phyloP scores from a whole-genome alignment of 2,329 filamentous ascomycete genomes.

The Rhexocercosporidium sp. region DNA sequence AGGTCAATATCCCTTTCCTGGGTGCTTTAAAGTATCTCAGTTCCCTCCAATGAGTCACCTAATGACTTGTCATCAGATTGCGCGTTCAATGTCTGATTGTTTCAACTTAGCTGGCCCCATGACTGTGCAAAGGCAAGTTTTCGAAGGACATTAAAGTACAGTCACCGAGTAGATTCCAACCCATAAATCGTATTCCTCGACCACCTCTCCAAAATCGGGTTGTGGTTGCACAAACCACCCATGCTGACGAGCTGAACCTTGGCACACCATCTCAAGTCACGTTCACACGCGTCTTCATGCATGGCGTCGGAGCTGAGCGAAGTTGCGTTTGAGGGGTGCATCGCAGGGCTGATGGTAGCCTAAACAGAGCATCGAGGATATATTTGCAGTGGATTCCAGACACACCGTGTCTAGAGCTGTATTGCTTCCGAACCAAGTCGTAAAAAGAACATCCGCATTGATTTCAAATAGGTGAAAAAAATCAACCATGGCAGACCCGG shows the following conservation, averaged over 20 bases:
- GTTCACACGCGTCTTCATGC: constrained; percentile 10
- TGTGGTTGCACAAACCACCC: background rate
- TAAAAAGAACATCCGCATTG: background rate
- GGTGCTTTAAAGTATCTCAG: no score
- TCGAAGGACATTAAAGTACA: no score
- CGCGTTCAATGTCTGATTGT: no score
- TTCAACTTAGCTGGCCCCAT: no score
- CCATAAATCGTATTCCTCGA: no score
- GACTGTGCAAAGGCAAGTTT: no score
- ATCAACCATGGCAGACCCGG: background rate
- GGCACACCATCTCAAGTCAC: constrained; percentile 7
- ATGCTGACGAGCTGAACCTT: constrained; percentile 2
- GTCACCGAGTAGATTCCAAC: no score
- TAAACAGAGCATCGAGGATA: background rate
- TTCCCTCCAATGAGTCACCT: no score
- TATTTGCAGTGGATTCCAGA: background rate
- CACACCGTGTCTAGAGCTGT: background rate
- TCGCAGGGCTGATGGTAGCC: background rate
- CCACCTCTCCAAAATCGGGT: background rate
- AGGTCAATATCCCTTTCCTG: no score
- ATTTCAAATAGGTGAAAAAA: background rate
- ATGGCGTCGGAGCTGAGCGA: constrained; percentile 9
- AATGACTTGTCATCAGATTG: no score
- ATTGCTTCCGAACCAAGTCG: background rate
- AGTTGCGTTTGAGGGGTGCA: background rate